These are phyloP conservation scores for Viola odorata DNA, from an alignment of 345 rosid species.

Conservation along the genomic window DNA sequence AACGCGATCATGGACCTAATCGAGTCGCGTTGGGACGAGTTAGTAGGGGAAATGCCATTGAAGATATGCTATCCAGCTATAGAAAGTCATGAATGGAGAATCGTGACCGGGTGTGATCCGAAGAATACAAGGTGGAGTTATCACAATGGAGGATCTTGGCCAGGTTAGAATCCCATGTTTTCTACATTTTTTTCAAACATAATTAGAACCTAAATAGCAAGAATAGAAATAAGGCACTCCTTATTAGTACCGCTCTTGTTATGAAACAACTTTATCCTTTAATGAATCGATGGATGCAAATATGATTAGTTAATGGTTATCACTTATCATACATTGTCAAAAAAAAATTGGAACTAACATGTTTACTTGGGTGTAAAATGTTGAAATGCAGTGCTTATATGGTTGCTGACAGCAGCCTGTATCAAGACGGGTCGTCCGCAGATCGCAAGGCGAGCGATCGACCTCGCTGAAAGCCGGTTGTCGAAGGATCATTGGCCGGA, in stretches of 20 bases:
- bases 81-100: conserved; percentile 12
- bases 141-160: conserved; percentile 22
- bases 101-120: conserved; percentile 14
- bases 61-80: conserved; percentile 16
- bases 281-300: too few relatives aligned
- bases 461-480: conserved; percentile 3
- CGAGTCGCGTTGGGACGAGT: conserved; percentile 9
- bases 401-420: conserved; percentile 11
- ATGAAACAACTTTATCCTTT: too few relatives aligned
- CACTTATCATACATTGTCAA: too few relatives aligned
- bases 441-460: conserved; percentile 9
- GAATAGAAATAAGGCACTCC: too few relatives aligned
- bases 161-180: conserved; percentile 2
- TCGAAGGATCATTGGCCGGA: conserved; percentile 13
- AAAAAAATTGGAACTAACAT: too few relatives aligned
- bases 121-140: conserved; percentile 18
- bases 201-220: not conserved
- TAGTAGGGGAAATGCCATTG: conserved; percentile 21
- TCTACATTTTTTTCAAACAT: not conserved
- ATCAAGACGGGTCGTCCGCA: conserved; percentile 9
- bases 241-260: too few relatives aligned
- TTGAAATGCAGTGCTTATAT: conserved; percentile 11
- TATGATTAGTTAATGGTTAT: too few relatives aligned
- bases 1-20: conserved; percentile 16
- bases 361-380: not conserved